Conservation (phyloP, 768 basidiomycete genomes). For the Royoungia palumana region DNA sequence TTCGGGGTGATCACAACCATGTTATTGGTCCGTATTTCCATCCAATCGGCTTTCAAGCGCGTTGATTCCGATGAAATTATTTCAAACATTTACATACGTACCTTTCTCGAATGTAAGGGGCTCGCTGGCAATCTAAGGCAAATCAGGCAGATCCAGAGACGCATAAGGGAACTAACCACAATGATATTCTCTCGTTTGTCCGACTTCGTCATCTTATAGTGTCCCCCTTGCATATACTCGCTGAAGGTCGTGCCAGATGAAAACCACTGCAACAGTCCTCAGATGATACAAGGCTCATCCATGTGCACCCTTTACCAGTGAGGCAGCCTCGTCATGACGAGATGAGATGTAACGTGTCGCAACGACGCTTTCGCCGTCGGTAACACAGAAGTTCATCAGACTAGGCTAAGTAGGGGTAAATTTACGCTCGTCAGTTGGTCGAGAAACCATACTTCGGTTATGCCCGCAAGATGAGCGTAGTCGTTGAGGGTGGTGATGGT, state of each 20-base stretch:
- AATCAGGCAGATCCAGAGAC: conserved; percentile 9
- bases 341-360: conserved; percentile 96
- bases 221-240: conserved; percentile 83
- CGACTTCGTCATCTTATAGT: conserved; percentile 93
- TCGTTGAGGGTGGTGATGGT: conserved; percentile 79
- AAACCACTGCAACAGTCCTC: conserved; percentile 62
- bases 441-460: conserved; percentile 56
- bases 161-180: conserved; percentile 47
- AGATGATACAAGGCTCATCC: conserved; percentile 2
- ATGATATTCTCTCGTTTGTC: conserved; percentile 97
- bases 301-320: conserved; percentile 50
- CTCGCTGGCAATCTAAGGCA: conserved; percentile 75
- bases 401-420: conserved; percentile 55
- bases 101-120: conserved; percentile 96
- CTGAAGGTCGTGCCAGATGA: conserved; percentile 94
- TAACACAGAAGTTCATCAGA: conserved; percentile 93
- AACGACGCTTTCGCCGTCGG: conserved; percentile 91
- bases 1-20: conserved; percentile 95
- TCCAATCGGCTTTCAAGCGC: conserved; percentile 75
- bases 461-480: conserved; percentile 67
- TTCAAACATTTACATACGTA: conserved; percentile 25
- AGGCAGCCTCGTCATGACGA: conserved; percentile 87
- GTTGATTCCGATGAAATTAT: background rate
- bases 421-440: background rate
- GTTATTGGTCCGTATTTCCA: conserved; percentile 96